phyloP scores from a whole-genome alignment of 768 basidiomycete species.

The Mycena latifolia region DNA sequence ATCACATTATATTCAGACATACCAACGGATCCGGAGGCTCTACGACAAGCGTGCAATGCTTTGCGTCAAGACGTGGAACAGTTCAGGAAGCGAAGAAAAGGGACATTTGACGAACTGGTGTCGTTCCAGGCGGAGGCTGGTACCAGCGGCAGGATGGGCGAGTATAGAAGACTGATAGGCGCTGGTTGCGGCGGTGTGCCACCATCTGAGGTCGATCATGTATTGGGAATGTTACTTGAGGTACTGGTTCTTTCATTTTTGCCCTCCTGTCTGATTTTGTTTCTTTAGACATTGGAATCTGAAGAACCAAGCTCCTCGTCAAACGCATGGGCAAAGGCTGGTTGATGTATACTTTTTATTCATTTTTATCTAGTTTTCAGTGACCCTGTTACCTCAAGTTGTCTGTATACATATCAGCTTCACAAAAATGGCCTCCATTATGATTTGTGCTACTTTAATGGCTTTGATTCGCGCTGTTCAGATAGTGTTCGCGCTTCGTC shows the following conservation, averaged over 20 bases:
- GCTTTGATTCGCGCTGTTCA: too few species aligned
- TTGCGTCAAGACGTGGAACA: slow-evolving; percentile 75
- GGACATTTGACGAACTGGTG: slow-evolving; percentile 81
- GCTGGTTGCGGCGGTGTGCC: slow-evolving; percentile 91
- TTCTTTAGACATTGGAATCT: slow-evolving; percentile 78
- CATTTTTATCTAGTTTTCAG: slow-evolving; percentile 28
- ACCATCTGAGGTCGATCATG: slow-evolving; percentile 88
- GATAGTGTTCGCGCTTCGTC: too few species aligned
- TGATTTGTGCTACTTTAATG: too few species aligned
- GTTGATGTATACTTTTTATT: slow-evolving; percentile 25
- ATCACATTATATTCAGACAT: slow-evolving; percentile 66
- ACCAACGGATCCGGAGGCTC: slow-evolving; percentile 67
- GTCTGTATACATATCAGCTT: slow-evolving; percentile 18
- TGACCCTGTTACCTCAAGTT: slow-evolving; percentile 20
- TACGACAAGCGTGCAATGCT: slow-evolving; percentile 67
- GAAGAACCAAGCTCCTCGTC: slow-evolving; percentile 81
- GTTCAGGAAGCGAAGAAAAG: slow-evolving; percentile 76
- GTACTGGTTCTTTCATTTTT: slow-evolving; percentile 48
- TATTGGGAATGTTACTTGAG: slow-evolving; percentile 88
- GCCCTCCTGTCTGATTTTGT: slow-evolving; percentile 18
- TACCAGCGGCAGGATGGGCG: slow-evolving; percentile 88
- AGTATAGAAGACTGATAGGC: slow-evolving; percentile 90
- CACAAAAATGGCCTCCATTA: too few species aligned
- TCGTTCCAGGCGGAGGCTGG: slow-evolving; percentile 91
- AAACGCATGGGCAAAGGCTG: slow-evolving; percentile 52